These are phyloP conservation scores for Casuarina cunninghamiana DNA, from an alignment of 306 rosid genomes.

Conservation along the genomic window DNA sequence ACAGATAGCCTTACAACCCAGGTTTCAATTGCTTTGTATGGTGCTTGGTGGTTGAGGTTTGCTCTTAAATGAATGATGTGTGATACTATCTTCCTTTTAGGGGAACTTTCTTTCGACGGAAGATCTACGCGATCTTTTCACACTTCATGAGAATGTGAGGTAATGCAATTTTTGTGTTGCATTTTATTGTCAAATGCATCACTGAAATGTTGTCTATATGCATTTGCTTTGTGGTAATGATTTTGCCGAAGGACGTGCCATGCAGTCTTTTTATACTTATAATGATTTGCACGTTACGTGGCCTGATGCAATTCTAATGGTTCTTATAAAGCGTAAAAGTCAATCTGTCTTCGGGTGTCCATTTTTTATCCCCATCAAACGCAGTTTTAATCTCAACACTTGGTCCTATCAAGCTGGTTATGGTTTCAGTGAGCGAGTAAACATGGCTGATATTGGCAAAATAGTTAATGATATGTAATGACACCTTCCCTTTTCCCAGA, in stretches of 20 bases:
- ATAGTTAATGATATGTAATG: conserved; percentile 13
- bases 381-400: background rate
- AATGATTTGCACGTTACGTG: background rate
- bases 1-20: conserved; percentile 52
- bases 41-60: conserved; percentile 24
- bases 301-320: background rate
- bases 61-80: conserved; percentile 24
- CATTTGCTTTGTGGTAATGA: background rate
- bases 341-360: conserved; percentile 15
- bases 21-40: conserved; percentile 44
- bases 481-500: conserved; percentile 4
- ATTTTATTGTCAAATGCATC: conserved; percentile 6
- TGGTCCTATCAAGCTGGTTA: background rate
- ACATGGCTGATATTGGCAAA: conserved; percentile 3
- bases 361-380: conserved; percentile 11
- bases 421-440: background rate
- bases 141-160: conserved; percentile 73
- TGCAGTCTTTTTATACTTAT: background rate
- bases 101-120: conserved; percentile 74
- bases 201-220: background rate
- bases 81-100: conserved; percentile 42
- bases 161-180: conserved; percentile 33
- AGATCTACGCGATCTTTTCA: conserved; percentile 91
- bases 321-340: background rate
- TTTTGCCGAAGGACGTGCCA: background rate